Evolutionary conservation across 371 early-diverging fungal genomes (phyloP).

Genomic region (Mucor lusitanicus): DNA sequence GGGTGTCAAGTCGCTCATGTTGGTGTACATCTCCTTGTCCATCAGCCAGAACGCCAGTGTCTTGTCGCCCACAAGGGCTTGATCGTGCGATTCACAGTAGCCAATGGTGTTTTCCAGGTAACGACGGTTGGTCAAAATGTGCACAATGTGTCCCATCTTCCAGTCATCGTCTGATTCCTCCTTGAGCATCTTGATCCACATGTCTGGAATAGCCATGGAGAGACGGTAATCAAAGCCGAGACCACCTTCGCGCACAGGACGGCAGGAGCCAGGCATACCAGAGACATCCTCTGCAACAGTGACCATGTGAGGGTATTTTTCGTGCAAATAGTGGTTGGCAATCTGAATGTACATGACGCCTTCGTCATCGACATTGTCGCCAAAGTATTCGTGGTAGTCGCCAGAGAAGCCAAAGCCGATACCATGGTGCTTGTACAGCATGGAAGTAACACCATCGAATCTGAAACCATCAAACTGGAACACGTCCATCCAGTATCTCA

Average conservation of each 20-base stretch:
- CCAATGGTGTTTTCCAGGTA: slow-evolving; percentile 88
- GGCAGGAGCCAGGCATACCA: slow-evolving; percentile 97
- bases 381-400: slow-evolving; percentile 93
- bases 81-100: slow-evolving; percentile 96
- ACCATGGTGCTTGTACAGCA: slow-evolving; percentile 96
- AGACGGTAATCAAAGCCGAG: slow-evolving; percentile 97
- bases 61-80: slow-evolving; percentile 97
- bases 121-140: slow-evolving; percentile 91
- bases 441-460: slow-evolving; percentile 96
- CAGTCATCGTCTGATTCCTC: slow-evolving; percentile 93
- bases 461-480: slow-evolving; percentile 96
- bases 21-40: slow-evolving; percentile 97
- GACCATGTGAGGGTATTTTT: slow-evolving; percentile 73
- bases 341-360: slow-evolving; percentile 88
- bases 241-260: slow-evolving; percentile 90
- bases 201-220: slow-evolving; percentile 97
- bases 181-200: slow-evolving; percentile 98
- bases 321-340: slow-evolving; percentile 88
- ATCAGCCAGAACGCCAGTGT: slow-evolving; percentile 97
- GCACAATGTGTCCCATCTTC: slow-evolving; percentile 85
- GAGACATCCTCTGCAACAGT: slow-evolving; percentile 98
- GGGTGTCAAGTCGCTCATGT: slow-evolving; percentile 85
- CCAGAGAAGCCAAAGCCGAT: slow-evolving; percentile 93
- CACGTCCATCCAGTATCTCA: slow-evolving; percentile 90
- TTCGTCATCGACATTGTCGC: slow-evolving; percentile 80